Evolutionary conservation across 345 rosid genomes (phyloP), one percentile per base, ranked within the genome.

Genomic region (Hirschfeldia incana): DNA sequence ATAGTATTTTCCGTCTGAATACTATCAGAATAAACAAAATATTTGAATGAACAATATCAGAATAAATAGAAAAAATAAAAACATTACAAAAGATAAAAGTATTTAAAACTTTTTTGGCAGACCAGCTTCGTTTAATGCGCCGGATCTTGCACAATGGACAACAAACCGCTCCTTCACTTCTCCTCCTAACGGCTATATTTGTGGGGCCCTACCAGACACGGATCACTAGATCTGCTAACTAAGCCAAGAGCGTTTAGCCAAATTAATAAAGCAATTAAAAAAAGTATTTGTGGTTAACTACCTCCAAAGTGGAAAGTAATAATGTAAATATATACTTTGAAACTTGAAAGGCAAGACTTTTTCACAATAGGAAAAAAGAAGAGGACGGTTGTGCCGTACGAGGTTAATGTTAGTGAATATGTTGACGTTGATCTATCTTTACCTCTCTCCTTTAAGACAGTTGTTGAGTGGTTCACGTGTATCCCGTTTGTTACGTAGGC

Each of bases 111-210:
- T 34, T 39, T 26, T 15, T 62, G 39, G 70, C 46, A 68, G 82
- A 67, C 34, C 70, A 79, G 69, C 78, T 67, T 73, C 74, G 78
- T 17, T 79, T 74, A 74, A 51, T 79, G 82, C 70, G 82, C 46
- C 49, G 75, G 70, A 68, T 3, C 70, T 65, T 34, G 2, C 60
- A 11, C 46, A 8, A 34, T 68, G 65, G 78, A 68, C 67, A 67
- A 27, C 46, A 17, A 62, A 51, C 78, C 82, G 74, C 78, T 74
- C 82, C 75, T 67, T 67, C 70, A 59, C 58, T 67, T 73, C 74
- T 66, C 36, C 39, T 66, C 0, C 16, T 69, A 79, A 69, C 82
- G 75, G 82, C 78, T 74, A 74, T 73, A 73, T 72, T 53, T 51
- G 66, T 79, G 59, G 82, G 78, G 78, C 51, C 78, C 78, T 8